A percentile compares a stretch with the other conserved stretches of the same genome.
Evolutionary conservation across 495 filamentous ascomycete genomes (phyloP).

Genomic region (Hypomontagnella submonticulosa): DNA sequence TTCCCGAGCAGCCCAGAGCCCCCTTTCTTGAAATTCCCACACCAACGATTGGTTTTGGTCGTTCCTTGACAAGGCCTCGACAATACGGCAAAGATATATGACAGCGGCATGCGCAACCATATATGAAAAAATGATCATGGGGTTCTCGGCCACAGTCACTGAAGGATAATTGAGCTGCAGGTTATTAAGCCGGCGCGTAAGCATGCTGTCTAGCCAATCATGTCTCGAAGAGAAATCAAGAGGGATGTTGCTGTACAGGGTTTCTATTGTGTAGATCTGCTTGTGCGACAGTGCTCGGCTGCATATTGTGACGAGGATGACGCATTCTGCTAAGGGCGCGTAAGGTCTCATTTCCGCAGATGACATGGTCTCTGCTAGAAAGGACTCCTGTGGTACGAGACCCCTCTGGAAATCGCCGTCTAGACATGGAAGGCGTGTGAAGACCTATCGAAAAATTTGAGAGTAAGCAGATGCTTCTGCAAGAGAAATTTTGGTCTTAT

Average conservation of each 20-base stretch:
- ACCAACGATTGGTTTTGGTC: conserved; percentile 37
- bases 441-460: conserved; percentile 45
- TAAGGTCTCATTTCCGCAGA: conserved; percentile 48
- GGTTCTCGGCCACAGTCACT: conserved; percentile 53
- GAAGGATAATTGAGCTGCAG: conserved; percentile 49
- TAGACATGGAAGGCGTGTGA: conserved; percentile 59
- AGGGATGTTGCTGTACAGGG: conserved; percentile 38
- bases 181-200: conserved; percentile 52
- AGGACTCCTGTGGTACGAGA: conserved; percentile 54
- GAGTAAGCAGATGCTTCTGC: conserved; percentile 1
- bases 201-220: conserved; percentile 60
- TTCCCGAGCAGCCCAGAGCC: conserved; percentile 51
- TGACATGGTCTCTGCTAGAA: conserved; percentile 58
- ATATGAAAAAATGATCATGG: conserved; percentile 57
- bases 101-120: conserved; percentile 59
- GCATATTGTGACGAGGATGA: conserved; percentile 60
- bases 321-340: conserved; percentile 61
- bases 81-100: conserved; percentile 54
- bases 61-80: conserved; percentile 39
- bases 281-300: conserved; percentile 59
- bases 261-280: conserved; percentile 48
- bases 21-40: conserved; percentile 49
- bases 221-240: conserved; percentile 60
- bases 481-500: conserved; percentile 17
- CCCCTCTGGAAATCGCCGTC: conserved; percentile 65